Evolutionary conservation across 495 filamentous ascomycete genomes (phyloP).

Genomic region (Penicillium odoratum): DNA sequence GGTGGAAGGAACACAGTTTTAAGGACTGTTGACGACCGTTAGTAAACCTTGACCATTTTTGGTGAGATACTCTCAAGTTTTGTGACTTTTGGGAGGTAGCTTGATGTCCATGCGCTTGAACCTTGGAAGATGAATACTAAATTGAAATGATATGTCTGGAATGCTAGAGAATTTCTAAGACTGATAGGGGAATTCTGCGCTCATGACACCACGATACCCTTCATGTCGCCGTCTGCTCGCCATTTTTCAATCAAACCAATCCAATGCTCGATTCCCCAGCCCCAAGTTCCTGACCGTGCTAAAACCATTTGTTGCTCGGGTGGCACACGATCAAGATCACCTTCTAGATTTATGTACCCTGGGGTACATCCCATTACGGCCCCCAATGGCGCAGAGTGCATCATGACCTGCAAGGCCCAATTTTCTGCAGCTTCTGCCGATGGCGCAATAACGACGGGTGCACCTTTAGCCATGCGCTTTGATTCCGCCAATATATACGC

Average conservation of each 20-base stretch:
- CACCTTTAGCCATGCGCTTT: constrained; percentile 24
- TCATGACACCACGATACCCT: neutral
- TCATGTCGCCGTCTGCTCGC: neutral
- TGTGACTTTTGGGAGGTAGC: too few species aligned
- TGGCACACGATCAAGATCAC: neutral
- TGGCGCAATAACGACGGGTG: constrained; percentile 33
- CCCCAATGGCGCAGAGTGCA: neutral
- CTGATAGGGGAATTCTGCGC: too few species aligned
- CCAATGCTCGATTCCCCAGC: constrained; percentile 2
- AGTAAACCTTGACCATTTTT: too few species aligned
- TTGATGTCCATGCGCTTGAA: too few species aligned
- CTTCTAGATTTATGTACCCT: constrained; percentile 5
- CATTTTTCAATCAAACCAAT: neutral
- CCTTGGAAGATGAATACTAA: too few species aligned
- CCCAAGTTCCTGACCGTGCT: constrained; percentile 2
- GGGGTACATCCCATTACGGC: constrained; percentile 1
- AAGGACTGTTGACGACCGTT: too few species aligned
- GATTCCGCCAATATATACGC: constrained; percentile 40
- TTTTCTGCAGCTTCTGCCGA: constrained; percentile 43
- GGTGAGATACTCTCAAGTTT: too few species aligned
- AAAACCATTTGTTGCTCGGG: neutral
- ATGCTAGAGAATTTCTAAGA: too few species aligned
- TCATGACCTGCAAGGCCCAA: constrained; percentile 24
- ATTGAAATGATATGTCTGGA: too few species aligned
- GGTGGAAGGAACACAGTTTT: too few species aligned